phyloP scores from a whole-genome alignment of 345 rosid genomes.

The Gossypium ekmanianum region DNA sequence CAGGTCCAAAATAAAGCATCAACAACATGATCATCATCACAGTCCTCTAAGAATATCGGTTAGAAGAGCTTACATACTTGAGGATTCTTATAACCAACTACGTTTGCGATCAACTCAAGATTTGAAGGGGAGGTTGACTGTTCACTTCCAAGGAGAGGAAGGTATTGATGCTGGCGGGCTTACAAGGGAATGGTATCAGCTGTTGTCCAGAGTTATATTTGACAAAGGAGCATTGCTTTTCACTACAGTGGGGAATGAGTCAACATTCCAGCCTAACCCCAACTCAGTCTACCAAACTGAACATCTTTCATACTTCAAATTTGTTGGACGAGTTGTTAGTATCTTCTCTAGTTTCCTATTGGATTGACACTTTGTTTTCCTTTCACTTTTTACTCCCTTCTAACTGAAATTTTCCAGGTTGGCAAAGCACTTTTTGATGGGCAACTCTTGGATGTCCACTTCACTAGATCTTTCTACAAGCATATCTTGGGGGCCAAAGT shows the following conservation, averaged over 20 bases:
- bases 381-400: conserved; percentile 11
- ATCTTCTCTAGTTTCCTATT: conserved; percentile 12
- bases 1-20: conserved; percentile 91
- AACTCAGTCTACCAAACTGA: conserved; percentile 95
- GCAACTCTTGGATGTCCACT: conserved; percentile 93
- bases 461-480: conserved; percentile 96
- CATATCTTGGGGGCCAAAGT: conserved; percentile 91
- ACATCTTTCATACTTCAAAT: conserved; percentile 96
- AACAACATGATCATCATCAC: conserved; percentile 77
- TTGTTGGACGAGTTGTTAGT: conserved; percentile 94
- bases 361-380: not conserved
- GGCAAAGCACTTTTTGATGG: conserved; percentile 97
- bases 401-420: conserved; percentile 49
- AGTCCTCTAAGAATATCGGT: conserved; percentile 88
- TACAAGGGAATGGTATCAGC: conserved; percentile 98
- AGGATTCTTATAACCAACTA: conserved; percentile 94
- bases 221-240: conserved; percentile 44
- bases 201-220: conserved; percentile 76
- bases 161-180: conserved; percentile 99
- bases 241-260: conserved; percentile 95
- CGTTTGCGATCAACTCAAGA: conserved; percentile 81
- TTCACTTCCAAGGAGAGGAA: conserved; percentile 96
- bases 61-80: conserved; percentile 93
- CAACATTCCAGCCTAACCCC: conserved; percentile 96
- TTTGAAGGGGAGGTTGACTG: conserved; percentile 88